Conservation (phyloP, 139 green algal species). For the Micractinium conductrix region DNA sequence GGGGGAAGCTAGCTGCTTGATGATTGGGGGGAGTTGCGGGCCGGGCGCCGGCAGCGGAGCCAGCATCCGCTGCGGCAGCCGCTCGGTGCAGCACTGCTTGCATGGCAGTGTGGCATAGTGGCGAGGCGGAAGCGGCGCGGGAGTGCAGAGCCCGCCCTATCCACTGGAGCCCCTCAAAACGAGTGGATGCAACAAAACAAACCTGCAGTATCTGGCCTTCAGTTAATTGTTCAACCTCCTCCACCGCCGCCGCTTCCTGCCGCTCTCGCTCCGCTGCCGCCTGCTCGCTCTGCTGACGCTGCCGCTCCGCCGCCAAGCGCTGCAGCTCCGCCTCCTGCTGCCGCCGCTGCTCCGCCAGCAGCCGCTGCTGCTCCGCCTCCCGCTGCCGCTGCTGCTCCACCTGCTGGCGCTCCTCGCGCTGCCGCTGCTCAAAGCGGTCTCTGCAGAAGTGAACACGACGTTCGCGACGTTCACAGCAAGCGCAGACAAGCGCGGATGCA, state of each 20-base stretch:
- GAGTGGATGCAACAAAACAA: no score
- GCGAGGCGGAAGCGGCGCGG: not conserved
- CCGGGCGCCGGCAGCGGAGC: no score
- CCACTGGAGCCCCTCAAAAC: no score
- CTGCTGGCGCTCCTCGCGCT: not conserved
- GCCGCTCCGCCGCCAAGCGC: no score
- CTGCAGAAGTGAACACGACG: not conserved
- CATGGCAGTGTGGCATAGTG: no score
- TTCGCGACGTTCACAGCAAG: no score
- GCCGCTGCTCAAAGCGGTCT: not conserved
- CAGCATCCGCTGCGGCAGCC: no score
- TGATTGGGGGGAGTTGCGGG: no score
- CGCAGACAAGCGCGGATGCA: no score
- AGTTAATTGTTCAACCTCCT: not conserved
- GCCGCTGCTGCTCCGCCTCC: not conserved
- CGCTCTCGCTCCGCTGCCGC: not conserved
- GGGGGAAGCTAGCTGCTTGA: no score
- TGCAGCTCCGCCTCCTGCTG: not conserved
- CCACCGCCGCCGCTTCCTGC: not conserved
- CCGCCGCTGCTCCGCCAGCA: not conserved
- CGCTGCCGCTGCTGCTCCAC: not conserved
- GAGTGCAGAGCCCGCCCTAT: not conserved
- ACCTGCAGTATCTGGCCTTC: no score
- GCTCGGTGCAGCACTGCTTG: no score
- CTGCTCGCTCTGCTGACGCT: not conserved